These are phyloP conservation scores for Asclepias syriaca DNA, from an alignment of 257 asterid genomes.

Conservation along the genomic window DNA sequence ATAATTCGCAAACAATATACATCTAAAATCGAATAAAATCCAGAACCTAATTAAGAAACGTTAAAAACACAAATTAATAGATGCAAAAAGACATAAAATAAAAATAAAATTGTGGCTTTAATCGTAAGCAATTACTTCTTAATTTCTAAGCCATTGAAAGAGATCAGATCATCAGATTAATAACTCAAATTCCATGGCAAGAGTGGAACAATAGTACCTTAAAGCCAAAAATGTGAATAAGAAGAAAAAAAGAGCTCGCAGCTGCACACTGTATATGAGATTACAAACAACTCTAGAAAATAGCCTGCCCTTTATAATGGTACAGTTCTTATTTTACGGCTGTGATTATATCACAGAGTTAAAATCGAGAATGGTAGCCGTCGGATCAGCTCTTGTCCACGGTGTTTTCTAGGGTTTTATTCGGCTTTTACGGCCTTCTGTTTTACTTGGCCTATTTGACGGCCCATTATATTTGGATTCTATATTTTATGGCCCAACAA, in stretches of 20 bases:
- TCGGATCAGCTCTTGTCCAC: background rate
- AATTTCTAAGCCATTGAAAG: background rate
- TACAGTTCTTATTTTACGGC: background rate
- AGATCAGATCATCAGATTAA: background rate
- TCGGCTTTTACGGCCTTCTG: background rate
- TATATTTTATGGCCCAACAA: background rate
- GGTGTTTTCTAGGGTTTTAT: background rate
- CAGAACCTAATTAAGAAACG: background rate
- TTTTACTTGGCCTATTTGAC: background rate
- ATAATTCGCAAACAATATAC: background rate
- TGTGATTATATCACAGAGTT: background rate
- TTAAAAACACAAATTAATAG: background rate
- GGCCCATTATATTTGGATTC: background rate
- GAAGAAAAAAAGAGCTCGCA: background rate
- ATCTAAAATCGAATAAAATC: background rate
- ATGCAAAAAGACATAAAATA: background rate
- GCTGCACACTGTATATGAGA: background rate
- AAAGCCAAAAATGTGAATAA: background rate
- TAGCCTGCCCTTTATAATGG: background rate
- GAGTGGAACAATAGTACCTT: conserved; percentile 23
- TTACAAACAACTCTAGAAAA: background rate
- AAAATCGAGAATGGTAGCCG: background rate
- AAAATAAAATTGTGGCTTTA: background rate
- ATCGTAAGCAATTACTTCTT: background rate
- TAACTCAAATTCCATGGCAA: background rate